Percentiles rank a stretch among this genome's conserved stretches.
These are phyloP conservation scores for Suhomyces vadensis DNA, from an alignment of 805 yeast genomes.

Conservation along the genomic window DNA sequence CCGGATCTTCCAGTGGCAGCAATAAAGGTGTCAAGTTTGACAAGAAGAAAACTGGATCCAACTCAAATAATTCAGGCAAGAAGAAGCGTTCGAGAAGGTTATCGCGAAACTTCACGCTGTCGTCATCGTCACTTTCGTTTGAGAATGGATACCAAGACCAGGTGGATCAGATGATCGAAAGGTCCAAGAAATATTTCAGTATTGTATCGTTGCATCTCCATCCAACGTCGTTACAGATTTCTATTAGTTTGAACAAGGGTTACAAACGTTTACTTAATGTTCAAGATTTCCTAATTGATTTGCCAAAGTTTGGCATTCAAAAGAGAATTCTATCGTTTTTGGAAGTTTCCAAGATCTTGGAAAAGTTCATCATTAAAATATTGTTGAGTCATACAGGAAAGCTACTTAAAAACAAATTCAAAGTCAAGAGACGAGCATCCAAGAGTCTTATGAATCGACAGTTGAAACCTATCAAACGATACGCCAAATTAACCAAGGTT, in stretches of 20 bases:
- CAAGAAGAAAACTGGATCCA: not conserved
- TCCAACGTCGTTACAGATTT: constrained; percentile 33
- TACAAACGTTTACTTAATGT: constrained; percentile 39
- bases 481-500: constrained; percentile 24
- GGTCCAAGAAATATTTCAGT: constrained; percentile 75
- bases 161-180: constrained; percentile 61
- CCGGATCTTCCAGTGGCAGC: not conserved
- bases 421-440: constrained; percentile 15
- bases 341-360: constrained; percentile 36
- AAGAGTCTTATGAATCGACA: constrained; percentile 17
- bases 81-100: not conserved
- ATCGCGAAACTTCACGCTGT: not conserved
- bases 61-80: not conserved
- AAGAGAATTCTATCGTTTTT: constrained; percentile 32
- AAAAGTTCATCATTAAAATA: constrained; percentile 32
- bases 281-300: constrained; percentile 31
- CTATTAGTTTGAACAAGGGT: constrained; percentile 37
- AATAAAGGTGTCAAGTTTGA: constrained; percentile 7
- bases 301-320: constrained; percentile 37
- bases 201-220: constrained; percentile 52
- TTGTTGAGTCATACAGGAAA: constrained; percentile 38
- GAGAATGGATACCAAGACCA: constrained; percentile 25
- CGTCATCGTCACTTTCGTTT: constrained; percentile 2
- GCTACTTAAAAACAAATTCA: constrained; percentile 35
- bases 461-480: constrained; percentile 23